Percentiles rank a stretch among this genome's conserved stretches.
Conservation (phyloP, 2,329 filamentous ascomycete genomes). For the Aspergillus fumigatus region DNA sequence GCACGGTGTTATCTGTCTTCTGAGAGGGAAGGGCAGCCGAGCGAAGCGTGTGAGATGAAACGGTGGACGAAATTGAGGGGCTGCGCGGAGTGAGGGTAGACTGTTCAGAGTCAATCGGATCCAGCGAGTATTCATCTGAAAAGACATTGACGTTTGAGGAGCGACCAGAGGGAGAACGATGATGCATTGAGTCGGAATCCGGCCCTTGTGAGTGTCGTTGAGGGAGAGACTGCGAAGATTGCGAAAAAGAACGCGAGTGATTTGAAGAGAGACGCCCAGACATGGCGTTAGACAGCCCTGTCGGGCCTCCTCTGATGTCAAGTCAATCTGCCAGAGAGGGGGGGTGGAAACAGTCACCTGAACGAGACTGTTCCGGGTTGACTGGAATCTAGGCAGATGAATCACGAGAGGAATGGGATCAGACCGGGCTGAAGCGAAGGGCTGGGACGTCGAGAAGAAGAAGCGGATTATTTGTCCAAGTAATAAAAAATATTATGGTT, state of each 20-base stretch:
- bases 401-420: not conserved
- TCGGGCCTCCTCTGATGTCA: slow-evolving; percentile 30
- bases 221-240: slow-evolving; percentile 23
- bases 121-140: slow-evolving; percentile 46
- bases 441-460: slow-evolving; percentile 7
- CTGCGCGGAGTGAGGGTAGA: slow-evolving; percentile 27
- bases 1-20: slow-evolving; percentile 19
- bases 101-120: slow-evolving; percentile 35
- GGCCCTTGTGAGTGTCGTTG: slow-evolving; percentile 20
- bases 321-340: slow-evolving; percentile 24
- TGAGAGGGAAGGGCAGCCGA: slow-evolving; percentile 20
- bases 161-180: slow-evolving; percentile 25
- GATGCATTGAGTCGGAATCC: slow-evolving; percentile 25
- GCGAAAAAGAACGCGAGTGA: slow-evolving; percentile 32
- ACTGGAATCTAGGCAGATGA: slow-evolving; percentile 9
- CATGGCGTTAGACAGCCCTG: slow-evolving; percentile 38
- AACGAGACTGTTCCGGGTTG: not conserved
- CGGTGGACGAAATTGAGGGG: slow-evolving; percentile 27
- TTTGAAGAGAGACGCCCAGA: slow-evolving; percentile 36
- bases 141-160: slow-evolving; percentile 43
- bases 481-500: not conserved
- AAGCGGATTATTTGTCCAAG: not conserved
- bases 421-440: slow-evolving; percentile 6
- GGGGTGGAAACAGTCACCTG: slow-evolving; percentile 16
- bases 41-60: slow-evolving; percentile 31